Evolutionary conservation across 768 basidiomycete genomes (phyloP), one percentile per base, ranked within the genome.

Genomic region (Boletales sp.): DNA sequence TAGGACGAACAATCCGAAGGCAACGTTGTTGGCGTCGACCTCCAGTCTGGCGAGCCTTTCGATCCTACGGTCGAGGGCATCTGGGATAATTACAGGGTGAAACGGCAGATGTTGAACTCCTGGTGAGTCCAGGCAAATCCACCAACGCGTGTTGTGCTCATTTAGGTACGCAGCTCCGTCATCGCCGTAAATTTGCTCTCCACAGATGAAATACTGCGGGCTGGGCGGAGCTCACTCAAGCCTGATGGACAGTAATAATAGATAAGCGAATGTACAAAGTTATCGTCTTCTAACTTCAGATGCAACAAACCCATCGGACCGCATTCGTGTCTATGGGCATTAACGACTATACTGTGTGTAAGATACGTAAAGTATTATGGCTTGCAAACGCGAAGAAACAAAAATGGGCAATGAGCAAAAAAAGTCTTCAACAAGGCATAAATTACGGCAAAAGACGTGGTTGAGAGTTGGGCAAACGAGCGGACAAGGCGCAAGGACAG

Each of bases 71-170:
- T 91, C 6, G 89, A 94, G 64, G 97, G 97, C 34, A 85, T 99
- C 24, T 99, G 94, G 94, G 97, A 99, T 67, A 98, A 97, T 72
- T 98, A 97, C 66, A 79, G 97, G 57, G 97, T 99, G 53, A 99
- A 99, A 77, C 78, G 95, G 53, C 97, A 99, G 67, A 97, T 99
- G 93, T 72, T 99, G 40, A 94, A 97, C 65, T 95, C 93, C 63
- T 91, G 90, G 93, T 94, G 59, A 65, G 84, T 73, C 24, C 36
- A 43, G 24, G 32, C 52, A 47, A 38, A 21, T 53, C 48, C 55
- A 47, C 45, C 48, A 52, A 47, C 56, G 52, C 50, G 47, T 56
- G 51, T 60, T 46, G 57, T 55, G 55, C 39, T 62, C 53, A 52
- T 67, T 65, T 55, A 65, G 55, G 42, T 51, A 43, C 54, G 45